Percentiles rank a stretch among this genome's conserved stretches.
Evolutionary conservation across 495 filamentous ascomycete species (phyloP).

Genomic region (Talaromyces thailandensis): DNA sequence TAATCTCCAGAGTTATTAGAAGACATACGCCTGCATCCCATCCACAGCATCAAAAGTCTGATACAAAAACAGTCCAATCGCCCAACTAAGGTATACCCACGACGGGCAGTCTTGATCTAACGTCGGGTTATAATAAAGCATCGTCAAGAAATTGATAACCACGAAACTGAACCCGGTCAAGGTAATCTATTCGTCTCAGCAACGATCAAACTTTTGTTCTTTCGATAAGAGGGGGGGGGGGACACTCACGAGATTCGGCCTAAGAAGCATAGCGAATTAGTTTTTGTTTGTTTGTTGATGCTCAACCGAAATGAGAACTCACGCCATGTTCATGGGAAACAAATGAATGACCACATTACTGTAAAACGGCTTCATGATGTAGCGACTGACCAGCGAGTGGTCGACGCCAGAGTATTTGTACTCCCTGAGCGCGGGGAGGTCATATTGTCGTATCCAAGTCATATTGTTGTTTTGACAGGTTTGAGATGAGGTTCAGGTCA

Average conservation of each 20-base stretch:
- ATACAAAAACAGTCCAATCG: constrained; percentile 84
- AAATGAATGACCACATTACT: constrained; percentile 85
- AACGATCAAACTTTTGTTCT: background rate
- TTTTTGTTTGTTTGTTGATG: constrained; percentile 13
- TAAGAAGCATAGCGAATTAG: constrained; percentile 14
- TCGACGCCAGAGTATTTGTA: constrained; percentile 94
- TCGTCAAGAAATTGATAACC: constrained; percentile 80
- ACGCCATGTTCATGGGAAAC: constrained; percentile 95
- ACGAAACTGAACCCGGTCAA: constrained; percentile 87
- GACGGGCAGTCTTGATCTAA: constrained; percentile 86
- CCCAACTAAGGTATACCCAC: constrained; percentile 93
- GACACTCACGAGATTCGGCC: constrained; percentile 52
- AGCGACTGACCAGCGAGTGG: constrained; percentile 78
- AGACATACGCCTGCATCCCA: constrained; percentile 77
- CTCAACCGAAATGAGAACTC: constrained; percentile 24
- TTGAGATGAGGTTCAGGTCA: background rate
- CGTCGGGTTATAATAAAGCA: constrained; percentile 94
- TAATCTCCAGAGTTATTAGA: constrained; percentile 2
- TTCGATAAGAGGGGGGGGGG: constrained; percentile 8
- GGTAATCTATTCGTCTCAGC: constrained; percentile 54
- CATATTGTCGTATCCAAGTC: constrained; percentile 88
- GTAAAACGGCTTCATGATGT: constrained; percentile 96
- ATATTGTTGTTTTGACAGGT: constrained; percentile 20
- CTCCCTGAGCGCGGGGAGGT: constrained; percentile 74
- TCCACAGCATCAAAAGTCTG: constrained; percentile 98